phyloP scores from a whole-genome alignment of 306 rosid species.

The Ammopiptanthus mongolicus region DNA sequence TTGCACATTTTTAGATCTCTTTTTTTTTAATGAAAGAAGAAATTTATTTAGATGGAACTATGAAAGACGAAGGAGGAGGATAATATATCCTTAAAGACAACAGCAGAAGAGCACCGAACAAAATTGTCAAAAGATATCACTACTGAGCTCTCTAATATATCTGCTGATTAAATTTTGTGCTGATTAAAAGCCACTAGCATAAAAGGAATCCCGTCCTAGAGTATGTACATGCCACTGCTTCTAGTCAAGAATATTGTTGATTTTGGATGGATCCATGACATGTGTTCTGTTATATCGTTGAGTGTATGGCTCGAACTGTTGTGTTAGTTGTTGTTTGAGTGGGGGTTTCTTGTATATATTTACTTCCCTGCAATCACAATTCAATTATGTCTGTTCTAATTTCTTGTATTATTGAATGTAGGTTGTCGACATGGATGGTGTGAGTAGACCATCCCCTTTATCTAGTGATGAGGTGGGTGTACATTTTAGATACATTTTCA shows the following conservation, averaged over 20 bases:
- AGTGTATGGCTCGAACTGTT: background rate
- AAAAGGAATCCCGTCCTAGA: background rate
- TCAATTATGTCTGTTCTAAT: constrained; percentile 1
- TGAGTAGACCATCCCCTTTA: constrained; percentile 31
- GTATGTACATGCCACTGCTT: background rate
- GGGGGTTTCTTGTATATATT: background rate
- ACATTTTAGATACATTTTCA: background rate
- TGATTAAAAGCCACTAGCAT: background rate
- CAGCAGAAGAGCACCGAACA: background rate
- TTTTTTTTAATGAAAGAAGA: background rate
- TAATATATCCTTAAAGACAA: background rate
- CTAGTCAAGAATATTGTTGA: background rate
- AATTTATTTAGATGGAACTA: background rate
- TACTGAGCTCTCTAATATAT: background rate
- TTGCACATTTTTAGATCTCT: background rate
- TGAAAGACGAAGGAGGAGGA: background rate
- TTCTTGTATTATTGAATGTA: constrained; percentile 28
- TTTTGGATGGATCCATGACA: background rate
- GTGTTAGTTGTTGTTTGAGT: background rate
- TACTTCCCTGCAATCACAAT: background rate
- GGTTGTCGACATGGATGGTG: constrained; percentile 39
- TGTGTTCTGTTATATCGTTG: background rate
- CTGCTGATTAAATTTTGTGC: background rate
- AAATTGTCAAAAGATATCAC: background rate
- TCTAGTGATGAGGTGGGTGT: constrained; percentile 46